Base-by-base conservation (phyloP, 306 rosid species). In the Sicyos edulis region DNA sequence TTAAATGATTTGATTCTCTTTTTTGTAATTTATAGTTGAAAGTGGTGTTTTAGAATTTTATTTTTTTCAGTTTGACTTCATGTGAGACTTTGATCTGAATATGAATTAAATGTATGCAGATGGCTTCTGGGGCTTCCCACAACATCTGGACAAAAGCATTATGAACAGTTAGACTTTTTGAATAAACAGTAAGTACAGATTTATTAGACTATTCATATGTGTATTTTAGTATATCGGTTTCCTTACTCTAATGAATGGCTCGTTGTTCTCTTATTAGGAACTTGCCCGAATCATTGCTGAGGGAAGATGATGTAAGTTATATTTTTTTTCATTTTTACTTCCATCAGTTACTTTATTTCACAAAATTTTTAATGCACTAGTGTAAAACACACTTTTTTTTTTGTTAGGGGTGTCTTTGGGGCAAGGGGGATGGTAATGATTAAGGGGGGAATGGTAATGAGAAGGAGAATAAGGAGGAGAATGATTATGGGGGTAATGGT, bases 231-330 rank as follows among this genome's bases (percentile, higher is more conserved):
- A 29, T 32, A 61, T 11, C 4, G 24, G 22, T 61, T 65, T 49
- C 53, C 4, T 73, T 37, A 13, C 60, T 10, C 8, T 63, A 70
- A 26, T 65, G 42, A 61, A 50, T 64, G 14, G 13, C 40, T 54
- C 54, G 8, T 37, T 68, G 55, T 49, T 59, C 4, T 72, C 29
- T 66, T 55, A 20, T 2, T 72, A 84, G 85, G 61, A 73, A 74
- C 34, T 80, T 90, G 85, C 74, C 86, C 0, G 98, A 92, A 54
- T 90, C 95, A 19, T 22, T 92, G 70, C 72, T 88, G 37, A 80
- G 96, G 79, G 86, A 88, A 82, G 98, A 90, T 63, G 91, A 92
- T 83, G 97, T 92, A 76, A 82, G 92, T 76, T 54, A 17, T 29
- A 64, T 2, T 5, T 55, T 73, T 62, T 44, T 5, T 45, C 16